Conservation (phyloP, 352 stramenopile genomes). For the Nothophytophthora sp. region DNA sequence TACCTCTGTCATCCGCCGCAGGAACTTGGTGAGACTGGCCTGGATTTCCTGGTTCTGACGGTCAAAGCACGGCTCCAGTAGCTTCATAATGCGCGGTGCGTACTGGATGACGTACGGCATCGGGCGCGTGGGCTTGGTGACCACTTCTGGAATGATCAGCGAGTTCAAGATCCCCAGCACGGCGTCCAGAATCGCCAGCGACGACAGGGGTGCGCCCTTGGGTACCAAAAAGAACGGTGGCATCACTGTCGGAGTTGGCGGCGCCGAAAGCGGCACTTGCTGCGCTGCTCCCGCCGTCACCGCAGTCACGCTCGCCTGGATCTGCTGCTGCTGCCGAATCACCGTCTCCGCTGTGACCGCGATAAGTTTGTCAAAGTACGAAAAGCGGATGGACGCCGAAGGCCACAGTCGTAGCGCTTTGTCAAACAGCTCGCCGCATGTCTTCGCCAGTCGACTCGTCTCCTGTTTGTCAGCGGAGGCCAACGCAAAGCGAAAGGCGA, state of each 20-base stretch:
- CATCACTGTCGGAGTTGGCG: conserved; percentile 53
- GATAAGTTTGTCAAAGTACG: conserved; percentile 92
- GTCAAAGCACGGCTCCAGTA: conserved; percentile 89
- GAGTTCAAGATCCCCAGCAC: conserved; percentile 89
- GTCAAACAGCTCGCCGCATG: conserved; percentile 88
- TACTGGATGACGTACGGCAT: conserved; percentile 89
- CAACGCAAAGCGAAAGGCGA: conserved; percentile 86
- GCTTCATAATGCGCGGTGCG: conserved; percentile 87
- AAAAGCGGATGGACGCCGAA: conserved; percentile 85
- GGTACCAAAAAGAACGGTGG: conserved; percentile 79
- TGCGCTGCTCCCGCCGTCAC: conserved; percentile 15
- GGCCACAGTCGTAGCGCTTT: conserved; percentile 86
- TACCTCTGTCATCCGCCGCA: conserved; percentile 78
- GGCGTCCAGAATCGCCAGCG: conserved; percentile 84
- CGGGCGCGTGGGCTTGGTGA: conserved; percentile 65
- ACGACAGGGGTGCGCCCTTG: conserved; percentile 83
- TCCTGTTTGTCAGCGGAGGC: conserved; percentile 90
- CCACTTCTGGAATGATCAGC: conserved; percentile 74
- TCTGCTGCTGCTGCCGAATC: conserved; percentile 76
- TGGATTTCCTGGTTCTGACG: conserved; percentile 83
- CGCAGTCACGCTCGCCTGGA: conserved; percentile 32
- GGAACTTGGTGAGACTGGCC: conserved; percentile 60
- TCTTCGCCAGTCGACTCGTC: conserved; percentile 87
- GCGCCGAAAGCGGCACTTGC: conserved; percentile 26
- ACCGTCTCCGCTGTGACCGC: conserved; percentile 85